phyloP scores from a whole-genome alignment of 768 basidiomycete genomes.

The Coprinellus aureogranulatus region DNA sequence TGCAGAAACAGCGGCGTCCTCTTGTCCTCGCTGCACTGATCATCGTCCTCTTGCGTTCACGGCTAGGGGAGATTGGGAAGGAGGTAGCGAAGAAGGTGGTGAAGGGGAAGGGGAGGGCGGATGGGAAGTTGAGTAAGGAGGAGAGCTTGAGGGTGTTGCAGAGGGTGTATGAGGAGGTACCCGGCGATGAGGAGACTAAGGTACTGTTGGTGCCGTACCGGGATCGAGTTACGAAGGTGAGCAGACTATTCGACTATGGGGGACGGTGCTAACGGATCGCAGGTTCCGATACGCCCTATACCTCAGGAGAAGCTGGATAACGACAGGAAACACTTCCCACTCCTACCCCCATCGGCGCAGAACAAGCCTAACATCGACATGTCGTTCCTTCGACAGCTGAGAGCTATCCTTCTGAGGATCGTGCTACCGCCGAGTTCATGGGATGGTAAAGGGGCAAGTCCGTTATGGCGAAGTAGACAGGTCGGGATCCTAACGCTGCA shows the following conservation, averaged over 20 bases:
- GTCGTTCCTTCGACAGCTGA: slow-evolving; percentile 68
- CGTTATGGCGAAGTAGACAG: slow-evolving; percentile 55
- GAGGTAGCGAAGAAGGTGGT: slow-evolving; percentile 19
- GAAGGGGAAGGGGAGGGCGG: slow-evolving; percentile 11
- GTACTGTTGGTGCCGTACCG: slow-evolving; percentile 67
- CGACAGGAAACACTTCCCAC: slow-evolving; percentile 63
- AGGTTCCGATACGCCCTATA: slow-evolving; percentile 50
- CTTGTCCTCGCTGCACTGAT: slow-evolving; percentile 43
- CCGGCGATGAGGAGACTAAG: slow-evolving; percentile 49
- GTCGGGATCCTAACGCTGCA: slow-evolving; percentile 71
- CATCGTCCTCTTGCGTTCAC: slow-evolving; percentile 51
- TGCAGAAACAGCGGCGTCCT: slow-evolving; percentile 20
- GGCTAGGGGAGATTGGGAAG: slow-evolving; percentile 34
- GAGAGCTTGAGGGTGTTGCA: slow-evolving; percentile 51
- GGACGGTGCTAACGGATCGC: background rate
- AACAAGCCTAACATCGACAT: slow-evolving; percentile 67
- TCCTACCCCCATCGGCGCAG: slow-evolving; percentile 39
- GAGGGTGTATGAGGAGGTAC: slow-evolving; percentile 59
- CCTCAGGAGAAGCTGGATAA: slow-evolving; percentile 45
- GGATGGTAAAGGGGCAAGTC: slow-evolving; percentile 8
- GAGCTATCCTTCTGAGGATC: slow-evolving; percentile 69
- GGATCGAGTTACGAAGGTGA: slow-evolving; percentile 61
- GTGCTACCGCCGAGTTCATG: slow-evolving; percentile 54
- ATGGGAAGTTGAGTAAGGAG: slow-evolving; percentile 29
- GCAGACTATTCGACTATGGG: slow-evolving; percentile 13